Conservation (phyloP, 805 yeast species). For the Zygosaccharomyces lentus region DNA sequence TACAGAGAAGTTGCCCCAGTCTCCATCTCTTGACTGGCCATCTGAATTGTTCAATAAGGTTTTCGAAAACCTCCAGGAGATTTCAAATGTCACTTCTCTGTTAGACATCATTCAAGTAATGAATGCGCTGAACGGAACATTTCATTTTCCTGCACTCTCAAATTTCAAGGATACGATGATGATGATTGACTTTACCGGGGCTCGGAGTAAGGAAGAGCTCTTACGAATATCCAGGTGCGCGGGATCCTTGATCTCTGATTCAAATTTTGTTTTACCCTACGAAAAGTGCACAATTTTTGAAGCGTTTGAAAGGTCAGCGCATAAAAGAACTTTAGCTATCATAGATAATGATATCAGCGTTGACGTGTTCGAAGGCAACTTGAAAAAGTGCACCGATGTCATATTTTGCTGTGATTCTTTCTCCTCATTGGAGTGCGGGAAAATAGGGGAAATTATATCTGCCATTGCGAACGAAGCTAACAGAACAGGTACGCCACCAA, state of each 20-base stretch:
- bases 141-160: background rate
- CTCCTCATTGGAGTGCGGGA: background rate
- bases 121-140: background rate
- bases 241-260: background rate
- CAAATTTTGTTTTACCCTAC: background rate
- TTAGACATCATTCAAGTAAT: background rate
- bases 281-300: background rate
- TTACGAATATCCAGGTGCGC: background rate
- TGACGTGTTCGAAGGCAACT: background rate
- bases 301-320: background rate
- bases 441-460: background rate
- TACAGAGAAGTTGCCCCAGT: background rate
- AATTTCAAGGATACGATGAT: background rate
- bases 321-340: background rate
- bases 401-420: conserved; percentile 7
- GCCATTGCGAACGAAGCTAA: background rate
- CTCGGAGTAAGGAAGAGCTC: background rate
- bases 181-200: background rate
- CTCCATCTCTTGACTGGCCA: background rate
- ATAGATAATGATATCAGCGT: conserved; percentile 5
- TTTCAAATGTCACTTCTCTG: conserved; percentile 7
- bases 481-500: background rate
- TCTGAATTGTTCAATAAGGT: background rate
- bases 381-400: conserved; percentile 1
- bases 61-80: background rate